phyloP scores from a whole-genome alignment of 2,329 filamentous ascomycete genomes.

The Arthrocladium fulminans region DNA sequence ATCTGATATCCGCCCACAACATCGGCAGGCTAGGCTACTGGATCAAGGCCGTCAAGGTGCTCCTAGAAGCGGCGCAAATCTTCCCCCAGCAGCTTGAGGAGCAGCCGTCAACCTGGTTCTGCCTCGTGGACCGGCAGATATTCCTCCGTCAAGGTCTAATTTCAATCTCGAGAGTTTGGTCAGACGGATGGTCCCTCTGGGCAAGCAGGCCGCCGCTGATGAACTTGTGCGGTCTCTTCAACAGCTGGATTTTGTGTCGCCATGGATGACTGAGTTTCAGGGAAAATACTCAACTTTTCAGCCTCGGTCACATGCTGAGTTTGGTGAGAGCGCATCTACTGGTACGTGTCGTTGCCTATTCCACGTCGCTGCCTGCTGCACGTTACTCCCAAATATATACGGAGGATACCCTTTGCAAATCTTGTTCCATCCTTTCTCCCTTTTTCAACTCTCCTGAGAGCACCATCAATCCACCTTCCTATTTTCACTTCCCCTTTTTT shows the following conservation, averaged over 20 bases:
- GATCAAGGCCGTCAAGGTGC: constrained; percentile 31
- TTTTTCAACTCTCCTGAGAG: no score
- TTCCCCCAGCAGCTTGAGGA: constrained; percentile 28
- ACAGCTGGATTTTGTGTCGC: constrained; percentile 1
- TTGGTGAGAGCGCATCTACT: no score
- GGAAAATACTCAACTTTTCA: constrained; percentile 18
- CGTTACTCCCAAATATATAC: no score
- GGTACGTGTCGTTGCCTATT: no score
- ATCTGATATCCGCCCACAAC: constrained; percentile 29
- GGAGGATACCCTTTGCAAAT: no score
- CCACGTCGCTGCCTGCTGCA: no score
- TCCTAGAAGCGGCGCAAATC: constrained; percentile 29
- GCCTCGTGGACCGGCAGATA: constrained; percentile 3
- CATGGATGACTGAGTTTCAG: constrained; percentile 3
- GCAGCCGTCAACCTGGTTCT: constrained; percentile 7
- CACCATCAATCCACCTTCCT: no score
- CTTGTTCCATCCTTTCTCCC: no score
- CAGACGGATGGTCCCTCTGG: constrained; percentile 2
- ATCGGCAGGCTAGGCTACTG: constrained; percentile 41
- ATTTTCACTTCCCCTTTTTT: no score
- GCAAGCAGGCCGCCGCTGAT: not conserved
- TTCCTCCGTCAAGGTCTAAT: not conserved
- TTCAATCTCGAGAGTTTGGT: constrained; percentile 5
- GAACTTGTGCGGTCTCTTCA: constrained; percentile 6
- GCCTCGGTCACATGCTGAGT: constrained; percentile 37